Percentiles rank a stretch among this genome's conserved stretches.
These are phyloP conservation scores for Saccharomycopsis lassenensis DNA, from an alignment of 805 yeast species.

Conservation along the genomic window DNA sequence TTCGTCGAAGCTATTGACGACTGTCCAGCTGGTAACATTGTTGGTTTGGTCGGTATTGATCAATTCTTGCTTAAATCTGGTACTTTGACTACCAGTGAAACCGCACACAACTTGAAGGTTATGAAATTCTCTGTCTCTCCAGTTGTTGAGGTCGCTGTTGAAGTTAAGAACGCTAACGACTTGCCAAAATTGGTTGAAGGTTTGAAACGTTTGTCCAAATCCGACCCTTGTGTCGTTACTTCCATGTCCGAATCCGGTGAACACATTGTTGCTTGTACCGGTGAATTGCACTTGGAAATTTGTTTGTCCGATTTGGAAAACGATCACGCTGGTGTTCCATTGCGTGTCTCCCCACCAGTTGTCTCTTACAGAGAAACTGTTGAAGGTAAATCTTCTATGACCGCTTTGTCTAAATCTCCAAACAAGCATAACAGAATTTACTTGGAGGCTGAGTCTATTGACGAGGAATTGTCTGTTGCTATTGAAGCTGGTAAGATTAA, in stretches of 20 bases:
- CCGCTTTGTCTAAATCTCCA: slow-evolving; percentile 97
- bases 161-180: slow-evolving; percentile 98
- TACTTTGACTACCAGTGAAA: slow-evolving; percentile 94
- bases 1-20: slow-evolving; percentile 95
- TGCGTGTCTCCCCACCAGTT: slow-evolving; percentile 94
- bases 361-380: slow-evolving; percentile 99
- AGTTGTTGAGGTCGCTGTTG: slow-evolving; percentile 99
- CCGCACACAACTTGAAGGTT: slow-evolving; percentile 98
- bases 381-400: slow-evolving; percentile 84
- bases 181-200: slow-evolving; percentile 99
- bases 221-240: slow-evolving; percentile 96
- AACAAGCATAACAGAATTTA: slow-evolving; percentile 99
- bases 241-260: slow-evolving; percentile 91
- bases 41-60: slow-evolving; percentile 99
- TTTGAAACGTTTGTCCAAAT: slow-evolving; percentile 98
- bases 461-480: slow-evolving; percentile 85
- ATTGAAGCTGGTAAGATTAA: slow-evolving; percentile 86
- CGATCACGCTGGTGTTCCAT: slow-evolving; percentile 99
- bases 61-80: slow-evolving; percentile 99
- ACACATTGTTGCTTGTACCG: slow-evolving; percentile 99
- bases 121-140: slow-evolving; percentile 99
- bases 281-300: slow-evolving; percentile 99
- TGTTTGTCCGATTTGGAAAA: slow-evolving; percentile 92
- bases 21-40: slow-evolving; percentile 99
- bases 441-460: slow-evolving; percentile 93